Base-by-base conservation (phyloP, 2,329 filamentous ascomycete species). In the Elsinoe fawcettii region DNA sequence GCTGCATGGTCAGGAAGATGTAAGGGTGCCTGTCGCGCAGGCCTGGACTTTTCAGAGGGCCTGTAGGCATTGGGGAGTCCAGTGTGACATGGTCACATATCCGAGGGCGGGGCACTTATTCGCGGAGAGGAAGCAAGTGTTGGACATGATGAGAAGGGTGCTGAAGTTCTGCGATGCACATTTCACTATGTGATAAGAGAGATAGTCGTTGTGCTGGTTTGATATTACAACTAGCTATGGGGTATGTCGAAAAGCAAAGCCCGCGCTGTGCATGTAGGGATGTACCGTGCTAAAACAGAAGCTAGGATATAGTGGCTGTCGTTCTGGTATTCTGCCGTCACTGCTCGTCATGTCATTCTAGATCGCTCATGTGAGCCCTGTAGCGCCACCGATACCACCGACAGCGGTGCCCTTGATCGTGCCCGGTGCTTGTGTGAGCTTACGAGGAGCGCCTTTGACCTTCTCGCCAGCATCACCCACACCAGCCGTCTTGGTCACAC, bases 21-120 rank as follows among this genome's bases (percentile, higher is more conserved):
- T 61, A 18, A 58, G 68, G 11, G 68, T 70, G 47, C 70, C 71
- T 2, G 58, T 70, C 2, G 63, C 60, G 25, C 71, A 74, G 63
- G 69, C 66, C 3, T 61, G 62, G 51, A 69, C 61, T 0, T 71
- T 73, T 61, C 62, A 65, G 9, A 59, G 70, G 44, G 71, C 65
- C 16, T 55, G 69, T 58, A 51, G 61, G 39, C 57, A 63, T 32
- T 59, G 61, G 5, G 64, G 64, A 6, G 36, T 71, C 58, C 62
- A 65, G 12, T 70, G 63, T 58, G 66, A 72, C 56, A 65, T 69
- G 55, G 69, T 70, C 11, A 65, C 59, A 12, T 73, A 72, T 63
- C 70, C 70, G 14, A 59, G 68, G 14, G 66, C 72, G 55, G 57
- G 55, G 12, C 71, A 73, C 60, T 22, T 61, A 12, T 49, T 70